Conservation (phyloP, 768 basidiomycete species). For the Lactifluus rugatus region DNA sequence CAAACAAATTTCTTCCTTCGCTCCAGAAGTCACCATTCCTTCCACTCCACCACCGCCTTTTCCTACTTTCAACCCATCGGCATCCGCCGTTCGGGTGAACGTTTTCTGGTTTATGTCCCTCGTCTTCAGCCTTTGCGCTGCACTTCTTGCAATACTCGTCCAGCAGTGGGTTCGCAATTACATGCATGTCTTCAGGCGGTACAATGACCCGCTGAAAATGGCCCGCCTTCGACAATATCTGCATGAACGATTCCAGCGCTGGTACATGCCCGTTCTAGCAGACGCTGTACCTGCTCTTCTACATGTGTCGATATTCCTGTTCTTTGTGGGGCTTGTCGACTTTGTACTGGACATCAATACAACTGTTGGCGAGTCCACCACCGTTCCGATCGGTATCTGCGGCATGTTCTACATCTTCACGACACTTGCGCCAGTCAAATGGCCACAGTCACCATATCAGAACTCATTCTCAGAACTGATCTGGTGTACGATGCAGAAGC, state of each 20-base stretch:
- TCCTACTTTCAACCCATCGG: slow-evolving; percentile 18
- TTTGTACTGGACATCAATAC: slow-evolving; percentile 30
- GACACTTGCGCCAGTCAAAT: slow-evolving; percentile 1
- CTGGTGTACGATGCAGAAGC: not conserved
- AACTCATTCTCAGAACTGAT: slow-evolving; percentile 3
- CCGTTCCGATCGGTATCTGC: not conserved
- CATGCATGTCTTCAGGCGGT: slow-evolving; percentile 22
- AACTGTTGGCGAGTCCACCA: not conserved
- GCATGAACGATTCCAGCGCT: slow-evolving; percentile 31
- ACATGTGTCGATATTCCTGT: slow-evolving; percentile 41
- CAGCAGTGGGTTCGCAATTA: slow-evolving; percentile 42
- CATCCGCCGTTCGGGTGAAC: slow-evolving; percentile 32
- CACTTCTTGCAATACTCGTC: slow-evolving; percentile 37
- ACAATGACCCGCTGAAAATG: slow-evolving; percentile 25
- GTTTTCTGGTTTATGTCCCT: slow-evolving; percentile 33
- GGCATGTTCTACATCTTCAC: slow-evolving; percentile 12
- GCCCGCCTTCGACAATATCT: slow-evolving; percentile 33
- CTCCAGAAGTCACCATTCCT: not conserved
- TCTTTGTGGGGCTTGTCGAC: slow-evolving; percentile 39
- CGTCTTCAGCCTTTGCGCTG: slow-evolving; percentile 33
- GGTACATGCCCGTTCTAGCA: slow-evolving; percentile 34
- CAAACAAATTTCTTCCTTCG: not conserved
- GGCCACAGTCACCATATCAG: slow-evolving; percentile 11
- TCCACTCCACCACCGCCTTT: not conserved
- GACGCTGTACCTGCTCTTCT: slow-evolving; percentile 38